phyloP scores from a whole-genome alignment of 306 rosid species.

The Lotus japonicus region DNA sequence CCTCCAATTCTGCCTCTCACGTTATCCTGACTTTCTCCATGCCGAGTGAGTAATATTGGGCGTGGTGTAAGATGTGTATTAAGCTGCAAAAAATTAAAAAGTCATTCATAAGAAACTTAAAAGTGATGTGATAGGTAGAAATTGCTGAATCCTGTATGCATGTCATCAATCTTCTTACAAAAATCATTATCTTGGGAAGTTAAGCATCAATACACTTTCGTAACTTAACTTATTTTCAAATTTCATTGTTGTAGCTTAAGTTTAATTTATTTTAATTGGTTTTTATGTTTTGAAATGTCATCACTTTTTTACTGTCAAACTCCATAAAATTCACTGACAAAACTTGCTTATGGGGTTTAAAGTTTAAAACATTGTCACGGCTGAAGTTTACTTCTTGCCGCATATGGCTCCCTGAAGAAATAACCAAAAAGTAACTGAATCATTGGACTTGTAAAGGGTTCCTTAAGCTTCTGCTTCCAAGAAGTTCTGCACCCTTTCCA shows the following conservation, averaged over 20 bases:
- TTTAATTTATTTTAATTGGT: neutral
- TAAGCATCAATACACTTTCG: neutral
- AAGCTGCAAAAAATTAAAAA: constrained; percentile 45
- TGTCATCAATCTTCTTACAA: constrained; percentile 9
- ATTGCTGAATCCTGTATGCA: neutral
- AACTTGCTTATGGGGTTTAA: no score
- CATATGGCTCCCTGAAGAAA: neutral
- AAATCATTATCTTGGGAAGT: neutral
- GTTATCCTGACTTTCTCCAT: constrained; percentile 95
- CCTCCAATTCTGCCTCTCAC: constrained; percentile 97
- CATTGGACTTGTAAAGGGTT: neutral
- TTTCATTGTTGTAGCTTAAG: neutral
- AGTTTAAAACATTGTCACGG: no score
- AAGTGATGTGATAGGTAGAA: neutral
- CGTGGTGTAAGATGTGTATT: constrained; percentile 96
- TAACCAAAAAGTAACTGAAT: neutral
- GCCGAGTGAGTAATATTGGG: constrained; percentile 93
- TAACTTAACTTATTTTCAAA: neutral
- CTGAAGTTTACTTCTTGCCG: no score
- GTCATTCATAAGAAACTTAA: neutral
- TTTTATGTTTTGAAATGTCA: no score
- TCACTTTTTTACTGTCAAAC: no score
- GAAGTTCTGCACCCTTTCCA: neutral
- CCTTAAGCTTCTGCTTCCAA: neutral
- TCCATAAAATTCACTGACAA: no score